Base-by-base conservation (phyloP, 345 rosid genomes). In the Gossypium raimondii region DNA sequence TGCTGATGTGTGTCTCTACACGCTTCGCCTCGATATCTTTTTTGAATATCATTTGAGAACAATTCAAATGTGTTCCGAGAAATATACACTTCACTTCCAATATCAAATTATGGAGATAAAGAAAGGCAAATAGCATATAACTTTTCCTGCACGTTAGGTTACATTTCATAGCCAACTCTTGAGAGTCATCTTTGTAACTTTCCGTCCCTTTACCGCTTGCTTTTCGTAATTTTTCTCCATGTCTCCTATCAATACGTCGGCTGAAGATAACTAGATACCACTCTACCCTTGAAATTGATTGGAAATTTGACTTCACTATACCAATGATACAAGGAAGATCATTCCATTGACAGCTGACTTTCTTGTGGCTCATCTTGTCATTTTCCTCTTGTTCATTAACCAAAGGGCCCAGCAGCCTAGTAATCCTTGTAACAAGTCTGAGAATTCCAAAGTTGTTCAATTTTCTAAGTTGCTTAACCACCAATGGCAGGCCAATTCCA, bases 131-230 rank as follows among this genome's bases (percentile, higher is more conserved):
- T 22, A 4, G 59, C 22, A 24, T 50, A 50, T 24, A 16, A 16
- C 73, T 51, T 50, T 69, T 51, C 58, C 59, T 25, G 45, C 60
- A 69, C 73, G 73, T 69, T 68, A 68, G 73, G 73, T 50, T 68
- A 24, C 11, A 68, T 25, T 47, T 16, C 53, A 45, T 7, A 27
- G 59, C 58, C 50, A 48, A 50, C 44, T 50, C 44, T 48, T 68
- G 43, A 51, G 12, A 51, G 13, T 68, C 58, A 25, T 20, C 12
- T 27, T 20, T 50, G 8, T 22, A 11, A 48, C 16, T 68, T 51
- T 27, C n/a, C 18, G 0, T 57, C 61, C 41, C 73, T 1, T 52
- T 50, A 70, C 11, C 16, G 34, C 14, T 22, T 57, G 20, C 29
- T 9, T 57, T 57, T 57, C 22, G 12, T 57, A 57, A 9, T 57